Evolutionary conservation across 371 early-diverging fungal species (phyloP).

Genomic region (Syncephalis fuscata): DNA sequence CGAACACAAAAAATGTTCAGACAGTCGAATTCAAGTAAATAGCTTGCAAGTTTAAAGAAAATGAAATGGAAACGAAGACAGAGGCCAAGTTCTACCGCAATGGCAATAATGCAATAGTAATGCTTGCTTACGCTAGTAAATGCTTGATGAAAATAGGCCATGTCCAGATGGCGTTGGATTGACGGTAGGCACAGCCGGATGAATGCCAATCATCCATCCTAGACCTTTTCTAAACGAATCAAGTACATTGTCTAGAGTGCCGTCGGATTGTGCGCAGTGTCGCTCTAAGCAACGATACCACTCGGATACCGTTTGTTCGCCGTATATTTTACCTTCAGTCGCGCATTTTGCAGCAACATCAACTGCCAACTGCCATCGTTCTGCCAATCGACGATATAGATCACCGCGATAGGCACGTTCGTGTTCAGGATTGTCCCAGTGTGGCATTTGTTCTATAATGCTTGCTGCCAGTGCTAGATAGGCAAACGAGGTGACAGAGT

Average conservation of each 20-base stretch:
- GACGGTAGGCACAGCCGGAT: conserved; percentile 2
- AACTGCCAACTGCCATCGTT: conserved; percentile 61
- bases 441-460: conserved; percentile 59
- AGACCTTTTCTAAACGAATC: conserved; percentile 45
- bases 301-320: conserved; percentile 47
- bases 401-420: conserved; percentile 37
- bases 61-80: too few species aligned
- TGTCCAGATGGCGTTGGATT: not conserved
- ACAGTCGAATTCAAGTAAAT: too few species aligned
- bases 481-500: conserved; percentile 53
- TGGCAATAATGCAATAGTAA: too few species aligned
- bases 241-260: conserved; percentile 32
- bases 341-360: conserved; percentile 47
- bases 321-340: conserved; percentile 59
- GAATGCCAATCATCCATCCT: conserved; percentile 48
- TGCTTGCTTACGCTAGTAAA: too few species aligned
- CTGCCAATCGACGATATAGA: conserved; percentile 51
- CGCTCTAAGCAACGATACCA: conserved; percentile 47
- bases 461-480: conserved; percentile 63
- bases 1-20: too few species aligned
- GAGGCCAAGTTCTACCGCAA: too few species aligned
- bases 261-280: conserved; percentile 27
- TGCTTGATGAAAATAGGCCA: too few species aligned
- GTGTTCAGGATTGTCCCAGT: conserved; percentile 56
- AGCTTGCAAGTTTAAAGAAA: too few species aligned